Conservation (phyloP, 306 rosid genomes). For the Castanea crenata region DNA sequence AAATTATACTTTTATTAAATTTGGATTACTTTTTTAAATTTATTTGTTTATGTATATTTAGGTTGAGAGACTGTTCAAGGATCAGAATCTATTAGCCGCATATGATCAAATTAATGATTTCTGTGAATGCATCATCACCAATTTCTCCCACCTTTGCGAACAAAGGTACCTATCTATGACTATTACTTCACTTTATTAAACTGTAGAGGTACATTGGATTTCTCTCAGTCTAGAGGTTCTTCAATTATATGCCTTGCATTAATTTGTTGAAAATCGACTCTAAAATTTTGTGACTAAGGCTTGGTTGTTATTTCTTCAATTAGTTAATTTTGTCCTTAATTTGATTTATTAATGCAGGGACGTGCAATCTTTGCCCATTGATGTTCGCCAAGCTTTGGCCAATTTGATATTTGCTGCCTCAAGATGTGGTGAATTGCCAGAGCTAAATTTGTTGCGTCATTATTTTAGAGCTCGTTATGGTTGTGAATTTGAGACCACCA, state of each 20-base stretch:
- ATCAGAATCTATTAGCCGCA: slow-evolving; percentile 14
- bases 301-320: neutral
- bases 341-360: neutral
- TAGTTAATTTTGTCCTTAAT: neutral
- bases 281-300: neutral
- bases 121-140: slow-evolving; percentile 25
- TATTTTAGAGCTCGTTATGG: slow-evolving; percentile 25
- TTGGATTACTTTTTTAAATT: no score
- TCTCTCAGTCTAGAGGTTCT: neutral
- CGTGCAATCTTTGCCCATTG: slow-evolving; percentile 1
- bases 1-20: no score
- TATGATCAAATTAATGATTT: slow-evolving; percentile 13
- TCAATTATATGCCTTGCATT: no score
- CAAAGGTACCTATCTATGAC: neutral
- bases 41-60: neutral
- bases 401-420: slow-evolving; percentile 36
- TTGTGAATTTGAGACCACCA: slow-evolving; percentile 7
- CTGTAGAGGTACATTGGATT: neutral
- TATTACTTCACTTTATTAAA: no score
- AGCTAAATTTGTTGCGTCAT: slow-evolving; percentile 4
- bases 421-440: slow-evolving; percentile 38
- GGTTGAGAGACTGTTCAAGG: slow-evolving; percentile 21
- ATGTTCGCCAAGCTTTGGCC: slow-evolving; percentile 28
- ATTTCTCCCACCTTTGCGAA: slow-evolving; percentile 3
- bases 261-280: no score